Evolutionary conservation across 257 asterid species (phyloP).

Genomic region (Rhazya stricta): DNA sequence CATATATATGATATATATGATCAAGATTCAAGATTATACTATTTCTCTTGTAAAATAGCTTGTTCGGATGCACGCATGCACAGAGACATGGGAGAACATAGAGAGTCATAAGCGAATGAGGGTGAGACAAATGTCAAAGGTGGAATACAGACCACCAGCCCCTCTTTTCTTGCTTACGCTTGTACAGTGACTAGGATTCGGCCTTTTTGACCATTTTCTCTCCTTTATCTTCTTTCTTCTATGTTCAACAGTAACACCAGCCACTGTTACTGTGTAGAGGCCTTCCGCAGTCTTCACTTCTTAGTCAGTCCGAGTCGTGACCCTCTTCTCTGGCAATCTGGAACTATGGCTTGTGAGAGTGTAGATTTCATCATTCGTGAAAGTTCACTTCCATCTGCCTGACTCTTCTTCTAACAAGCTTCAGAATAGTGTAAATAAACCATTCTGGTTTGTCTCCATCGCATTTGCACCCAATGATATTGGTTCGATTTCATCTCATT

Average conservation of each 20-base stretch:
- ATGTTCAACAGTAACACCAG: not conserved
- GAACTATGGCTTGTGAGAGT: not conserved
- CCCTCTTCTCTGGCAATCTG: not conserved
- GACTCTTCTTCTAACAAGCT: not conserved
- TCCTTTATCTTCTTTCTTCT: not conserved
- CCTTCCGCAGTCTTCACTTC: not conserved
- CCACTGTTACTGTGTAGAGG: not conserved
- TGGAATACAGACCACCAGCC: constrained; percentile 15
- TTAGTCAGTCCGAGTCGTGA: not conserved
- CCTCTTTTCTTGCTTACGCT: constrained; percentile 19
- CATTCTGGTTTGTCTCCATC: constrained; percentile 6
- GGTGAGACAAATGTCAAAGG: constrained; percentile 24
- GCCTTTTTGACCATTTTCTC: constrained; percentile 24
- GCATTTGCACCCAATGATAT: constrained; percentile 4
- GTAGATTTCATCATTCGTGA: not conserved
- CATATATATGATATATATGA: not conserved
- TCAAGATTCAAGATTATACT: not conserved
- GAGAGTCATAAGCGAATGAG: constrained; percentile 20
- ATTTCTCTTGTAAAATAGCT: not conserved
- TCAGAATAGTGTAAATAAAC: not conserved
- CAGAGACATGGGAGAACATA: not conserved
- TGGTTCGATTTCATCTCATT: not conserved
- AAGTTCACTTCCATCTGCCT: not conserved
- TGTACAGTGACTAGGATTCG: constrained; percentile 31
- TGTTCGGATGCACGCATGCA: constrained; percentile 9